These are phyloP conservation scores for Suhomyces terraborum DNA, from an alignment of 1,139 yeast species.

Conservation along the genomic window DNA sequence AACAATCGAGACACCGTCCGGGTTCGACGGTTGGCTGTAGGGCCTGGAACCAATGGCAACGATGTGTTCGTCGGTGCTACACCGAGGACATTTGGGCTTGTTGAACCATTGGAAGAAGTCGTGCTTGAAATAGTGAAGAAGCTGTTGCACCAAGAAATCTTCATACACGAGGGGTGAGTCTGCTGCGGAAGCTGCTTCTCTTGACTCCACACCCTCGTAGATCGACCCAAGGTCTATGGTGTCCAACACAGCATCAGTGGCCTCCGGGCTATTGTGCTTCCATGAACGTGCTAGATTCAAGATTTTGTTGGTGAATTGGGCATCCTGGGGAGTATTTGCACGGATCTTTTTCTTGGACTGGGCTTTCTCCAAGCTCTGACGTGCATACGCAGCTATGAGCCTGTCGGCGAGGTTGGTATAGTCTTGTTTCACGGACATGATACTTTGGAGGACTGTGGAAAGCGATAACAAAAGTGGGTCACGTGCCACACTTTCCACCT, in stretches of 20 bases:
- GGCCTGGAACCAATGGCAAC: slow-evolving; percentile 26
- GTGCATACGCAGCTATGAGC: slow-evolving; percentile 14
- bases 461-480: too few relatives aligned
- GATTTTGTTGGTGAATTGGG: slow-evolving; percentile 1
- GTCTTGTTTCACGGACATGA: slow-evolving; percentile 12
- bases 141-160: slow-evolving; percentile 69
- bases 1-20: slow-evolving; percentile 36
- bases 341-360: slow-evolving; percentile 1
- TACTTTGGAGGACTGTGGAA: too few relatives aligned
- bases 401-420: slow-evolving; percentile 14
- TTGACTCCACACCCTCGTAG: slow-evolving; percentile 38
- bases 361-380: slow-evolving; percentile 7
- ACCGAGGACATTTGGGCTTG: slow-evolving; percentile 60
- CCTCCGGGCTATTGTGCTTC: slow-evolving; percentile 12
- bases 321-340: slow-evolving; percentile 1
- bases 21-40: slow-evolving; percentile 26
- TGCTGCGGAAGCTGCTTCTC: slow-evolving; percentile 17
- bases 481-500: background rate
- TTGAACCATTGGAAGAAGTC: slow-evolving; percentile 85
- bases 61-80: slow-evolving; percentile 48
- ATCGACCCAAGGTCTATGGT: slow-evolving; percentile 39
- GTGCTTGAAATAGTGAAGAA: slow-evolving; percentile 74
- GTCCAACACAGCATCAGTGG: slow-evolving; percentile 26
- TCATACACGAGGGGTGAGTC: slow-evolving; percentile 48
- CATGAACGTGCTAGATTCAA: background rate